Conservation (phyloP, 306 rosid species). For the Malus domestica region DNA sequence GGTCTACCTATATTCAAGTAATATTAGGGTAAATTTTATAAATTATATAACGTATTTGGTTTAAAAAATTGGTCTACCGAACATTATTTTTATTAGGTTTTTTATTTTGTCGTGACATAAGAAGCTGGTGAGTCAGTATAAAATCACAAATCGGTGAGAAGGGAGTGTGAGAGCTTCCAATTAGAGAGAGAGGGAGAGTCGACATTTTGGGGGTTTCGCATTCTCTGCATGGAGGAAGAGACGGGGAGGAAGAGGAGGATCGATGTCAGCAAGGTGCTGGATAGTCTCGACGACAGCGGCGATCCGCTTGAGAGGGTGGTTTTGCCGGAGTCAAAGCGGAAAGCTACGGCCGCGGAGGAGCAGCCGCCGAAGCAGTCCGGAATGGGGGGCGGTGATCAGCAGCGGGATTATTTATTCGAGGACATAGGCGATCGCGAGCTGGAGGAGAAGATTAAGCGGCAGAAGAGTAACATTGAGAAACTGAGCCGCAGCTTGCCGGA, state of each 20-base stretch:
- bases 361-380: background rate
- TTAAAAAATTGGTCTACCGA: too few species aligned
- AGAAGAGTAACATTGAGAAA: background rate
- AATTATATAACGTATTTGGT: too few species aligned
- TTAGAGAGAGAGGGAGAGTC: background rate
- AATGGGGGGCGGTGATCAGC: conserved; percentile 23
- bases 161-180: background rate
- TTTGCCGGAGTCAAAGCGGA: conserved; percentile 14
- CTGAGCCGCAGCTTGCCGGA: conserved; percentile 25
- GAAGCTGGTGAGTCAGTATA: too few species aligned
- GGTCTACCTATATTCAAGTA: too few species aligned
- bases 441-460: conserved; percentile 21
- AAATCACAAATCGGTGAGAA: background rate
- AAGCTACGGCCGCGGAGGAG: background rate
- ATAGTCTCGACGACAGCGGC: background rate
- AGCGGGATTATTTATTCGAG: background rate
- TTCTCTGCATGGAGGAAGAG: conserved; percentile 33
- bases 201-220: background rate
- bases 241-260: conserved; percentile 13
- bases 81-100: too few species aligned
- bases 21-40: too few species aligned
- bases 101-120: too few species aligned
- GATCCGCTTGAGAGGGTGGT: conserved; percentile 19
- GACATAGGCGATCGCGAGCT: conserved; percentile 28
- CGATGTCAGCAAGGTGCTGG: conserved; percentile 19